These are phyloP conservation scores for Calocybe gangraenosa DNA, from an alignment of 768 basidiomycete genomes.

Conservation along the genomic window DNA sequence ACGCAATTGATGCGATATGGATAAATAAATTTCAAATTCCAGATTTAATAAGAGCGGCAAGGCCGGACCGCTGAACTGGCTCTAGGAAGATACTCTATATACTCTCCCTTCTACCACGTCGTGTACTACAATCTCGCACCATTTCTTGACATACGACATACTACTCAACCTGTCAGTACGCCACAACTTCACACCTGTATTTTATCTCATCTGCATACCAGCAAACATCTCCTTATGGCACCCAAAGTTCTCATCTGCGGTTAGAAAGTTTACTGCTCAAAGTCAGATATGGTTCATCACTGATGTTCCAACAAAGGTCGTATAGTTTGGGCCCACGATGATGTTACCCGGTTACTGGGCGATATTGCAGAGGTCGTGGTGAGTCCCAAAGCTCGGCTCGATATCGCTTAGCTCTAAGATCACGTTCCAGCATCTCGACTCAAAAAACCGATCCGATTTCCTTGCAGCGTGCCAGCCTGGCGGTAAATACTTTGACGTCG, in stretches of 20 bases:
- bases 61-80: neutral
- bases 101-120: too few species aligned
- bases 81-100: too few species aligned
- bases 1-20: too few species aligned
- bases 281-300: neutral
- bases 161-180: too few species aligned
- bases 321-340: conserved; percentile 80
- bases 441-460: conserved; percentile 64
- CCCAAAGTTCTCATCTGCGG: conserved; percentile 27
- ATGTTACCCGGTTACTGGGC: conserved; percentile 60
- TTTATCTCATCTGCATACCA: neutral
- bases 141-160: too few species aligned
- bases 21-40: too few species aligned
- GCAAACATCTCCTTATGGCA: conserved; percentile 15
- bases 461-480: conserved; percentile 56
- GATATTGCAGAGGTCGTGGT: conserved; percentile 75
- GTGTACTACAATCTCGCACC: too few species aligned
- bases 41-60: too few species aligned
- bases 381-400: conserved; percentile 26
- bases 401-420: neutral
- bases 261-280: conserved; percentile 5
- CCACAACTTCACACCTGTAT: neutral
- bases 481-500: conserved; percentile 68
- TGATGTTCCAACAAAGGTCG: conserved; percentile 38
- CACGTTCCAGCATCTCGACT: conserved; percentile 41